Base-by-base conservation (phyloP, 805 yeast genomes). In the Nakazawaea populi region DNA sequence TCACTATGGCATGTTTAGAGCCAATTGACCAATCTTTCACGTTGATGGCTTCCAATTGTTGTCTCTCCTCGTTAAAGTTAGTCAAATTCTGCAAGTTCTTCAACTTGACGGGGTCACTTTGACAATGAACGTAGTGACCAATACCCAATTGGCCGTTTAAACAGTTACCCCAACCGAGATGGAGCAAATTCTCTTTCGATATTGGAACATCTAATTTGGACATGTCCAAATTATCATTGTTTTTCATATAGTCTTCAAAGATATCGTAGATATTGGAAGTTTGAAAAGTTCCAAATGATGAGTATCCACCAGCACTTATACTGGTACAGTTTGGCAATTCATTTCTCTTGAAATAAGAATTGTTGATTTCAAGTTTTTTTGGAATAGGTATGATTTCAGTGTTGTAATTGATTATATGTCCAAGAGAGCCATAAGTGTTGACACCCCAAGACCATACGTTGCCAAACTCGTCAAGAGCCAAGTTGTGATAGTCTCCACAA, bases 361-460 rank as follows among this genome's bases (percentile, higher is more conserved):
- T 59, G 39, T 79, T 66, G 2, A 72, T 61, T 4, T 71, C 70
- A 32, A 84, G 61, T 54, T 71, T 70, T 42, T 74, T 77, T 2
- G 99, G 99, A 39, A 82, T 79, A 4, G 96, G 79, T 44, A 85
- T 74, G 42, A 77, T 70, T 58, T 86, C 92, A 14, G 85, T 80
- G 52, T 80, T 80, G 61, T 81, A 81, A 27, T 77, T 72, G 45
- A 86, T 83, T 6, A 82, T 81, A 44, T 80, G 73, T 9, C 92
- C 96, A 50, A 92, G 72, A 60, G 94, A 92, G n/a, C 98, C 98
- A 64, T 70, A 80, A 4, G 79, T 73, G 64, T 92, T 92, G 52
- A 79, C 79, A 28, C 99, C 99, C 80, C 94, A 91, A 1, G 89
- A 77, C 80, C 85, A 87, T n/a, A 89, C 69, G 48, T 74, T 72